Conservation (phyloP, 2,329 filamentous ascomycete species). For the Fusarium camptoceras region DNA sequence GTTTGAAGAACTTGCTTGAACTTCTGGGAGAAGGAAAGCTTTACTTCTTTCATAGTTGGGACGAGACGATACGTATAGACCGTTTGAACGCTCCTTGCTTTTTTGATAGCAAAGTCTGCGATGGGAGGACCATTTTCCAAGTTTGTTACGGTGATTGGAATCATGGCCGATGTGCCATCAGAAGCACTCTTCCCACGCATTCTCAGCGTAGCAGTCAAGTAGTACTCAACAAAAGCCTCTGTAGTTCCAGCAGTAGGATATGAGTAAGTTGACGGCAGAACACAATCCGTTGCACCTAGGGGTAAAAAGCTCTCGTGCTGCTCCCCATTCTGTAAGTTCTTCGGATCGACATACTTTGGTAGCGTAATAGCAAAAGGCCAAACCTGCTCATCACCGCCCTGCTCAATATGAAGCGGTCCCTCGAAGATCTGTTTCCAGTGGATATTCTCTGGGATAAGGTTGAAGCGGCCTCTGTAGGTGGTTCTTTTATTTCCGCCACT, state of each 20-base stretch:
- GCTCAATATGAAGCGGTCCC: conserved; percentile 47
- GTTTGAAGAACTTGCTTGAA: conserved; percentile 50
- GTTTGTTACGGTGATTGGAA: conserved; percentile 42
- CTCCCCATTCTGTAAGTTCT: background rate
- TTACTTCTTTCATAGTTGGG: conserved; percentile 48
- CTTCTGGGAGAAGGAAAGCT: conserved; percentile 51
- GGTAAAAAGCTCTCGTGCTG: conserved; percentile 13
- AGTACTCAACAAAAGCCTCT: conserved; percentile 49
- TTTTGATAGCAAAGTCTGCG: conserved; percentile 23
- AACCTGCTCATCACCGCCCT: background rate
- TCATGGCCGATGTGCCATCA: conserved; percentile 23
- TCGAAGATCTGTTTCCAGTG: conserved; percentile 31
- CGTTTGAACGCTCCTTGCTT: background rate
- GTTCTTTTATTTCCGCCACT: background rate
- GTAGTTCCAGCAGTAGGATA: background rate
- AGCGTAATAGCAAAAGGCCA: conserved; percentile 51
- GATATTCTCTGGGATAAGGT: conserved; percentile 32
- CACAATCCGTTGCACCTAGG: background rate
- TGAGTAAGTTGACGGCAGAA: conserved; percentile 21
- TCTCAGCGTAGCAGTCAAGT: conserved; percentile 47
- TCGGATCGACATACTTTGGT: conserved; percentile 35
- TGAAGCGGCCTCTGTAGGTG: conserved; percentile 5
- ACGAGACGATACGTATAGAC: conserved; percentile 48
- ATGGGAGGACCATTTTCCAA: conserved; percentile 28
- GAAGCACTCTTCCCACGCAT: background rate